Conservation (phyloP, 1,284 basidiomycete genomes). For the Puccinia horiana region DNA sequence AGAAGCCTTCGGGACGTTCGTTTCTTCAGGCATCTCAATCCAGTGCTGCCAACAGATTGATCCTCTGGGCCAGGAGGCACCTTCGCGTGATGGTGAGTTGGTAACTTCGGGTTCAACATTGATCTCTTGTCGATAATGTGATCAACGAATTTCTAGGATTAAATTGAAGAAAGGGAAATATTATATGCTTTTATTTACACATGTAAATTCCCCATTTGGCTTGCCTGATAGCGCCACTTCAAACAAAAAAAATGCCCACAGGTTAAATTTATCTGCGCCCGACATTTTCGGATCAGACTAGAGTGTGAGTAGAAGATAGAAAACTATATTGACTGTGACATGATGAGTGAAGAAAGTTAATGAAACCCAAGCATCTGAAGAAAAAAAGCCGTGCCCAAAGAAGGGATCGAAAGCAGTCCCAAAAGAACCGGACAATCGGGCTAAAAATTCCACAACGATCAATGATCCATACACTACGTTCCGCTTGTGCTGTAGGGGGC, state of each 20-base stretch:
- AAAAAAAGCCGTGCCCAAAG: no score
- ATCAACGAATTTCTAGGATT: neutral
- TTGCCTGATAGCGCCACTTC: neutral
- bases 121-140: neutral
- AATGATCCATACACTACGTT: no score
- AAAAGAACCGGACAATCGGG: neutral
- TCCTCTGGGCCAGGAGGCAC: neutral
- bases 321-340: neutral
- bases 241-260: neutral
- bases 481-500: no score
- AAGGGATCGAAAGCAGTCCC: no score
- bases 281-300: neutral
- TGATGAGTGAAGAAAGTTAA: neutral
- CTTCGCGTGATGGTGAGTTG: neutral
- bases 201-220: neutral
- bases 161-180: neutral
- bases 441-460: no score
- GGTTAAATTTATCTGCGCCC: neutral
- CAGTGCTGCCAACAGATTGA: neutral
- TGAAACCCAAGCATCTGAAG: neutral
- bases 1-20: neutral
- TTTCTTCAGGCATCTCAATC: neutral
- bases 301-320: neutral
- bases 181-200: neutral
- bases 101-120: slow-evolving; percentile 14